Conservation (phyloP, 2,329 filamentous ascomycete species). For the Exophiala spinifera region DNA sequence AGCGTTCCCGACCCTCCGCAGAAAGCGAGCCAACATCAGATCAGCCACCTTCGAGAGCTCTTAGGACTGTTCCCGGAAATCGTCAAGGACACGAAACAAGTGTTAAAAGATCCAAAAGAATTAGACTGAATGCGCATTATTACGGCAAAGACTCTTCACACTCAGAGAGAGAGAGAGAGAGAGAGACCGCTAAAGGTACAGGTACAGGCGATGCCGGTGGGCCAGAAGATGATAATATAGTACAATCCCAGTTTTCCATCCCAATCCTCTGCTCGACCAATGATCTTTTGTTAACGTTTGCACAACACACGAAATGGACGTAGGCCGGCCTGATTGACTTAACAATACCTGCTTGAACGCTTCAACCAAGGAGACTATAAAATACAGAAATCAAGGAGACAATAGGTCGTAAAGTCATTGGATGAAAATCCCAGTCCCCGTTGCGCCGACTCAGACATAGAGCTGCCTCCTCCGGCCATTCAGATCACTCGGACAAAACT, state of each 20-base stretch:
- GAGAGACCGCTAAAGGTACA: too few relatives aligned
- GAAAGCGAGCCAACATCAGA: constrained; percentile 69
- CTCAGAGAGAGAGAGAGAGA: too few relatives aligned
- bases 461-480: constrained; percentile 15
- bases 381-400: not conserved
- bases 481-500: constrained; percentile 26
- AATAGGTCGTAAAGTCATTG: too few relatives aligned
- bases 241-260: too few relatives aligned
- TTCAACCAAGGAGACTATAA: not conserved
- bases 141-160: too few relatives aligned
- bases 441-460: not conserved
- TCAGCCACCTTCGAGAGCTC: constrained; percentile 72
- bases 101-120: not conserved
- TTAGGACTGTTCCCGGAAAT: constrained; percentile 75
- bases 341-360: not conserved
- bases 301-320: not conserved
- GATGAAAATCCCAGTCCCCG: not conserved
- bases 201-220: too few relatives aligned
- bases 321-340: too few relatives aligned
- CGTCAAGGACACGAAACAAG: constrained; percentile 59
- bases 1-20: constrained; percentile 60
- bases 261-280: too few relatives aligned
- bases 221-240: too few relatives aligned
- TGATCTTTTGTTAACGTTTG: too few relatives aligned
- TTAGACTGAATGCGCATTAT: too few relatives aligned